These are phyloP conservation scores for Yamadazyma oceani DNA, from an alignment of 1,139 yeast genomes.

Conservation along the genomic window DNA sequence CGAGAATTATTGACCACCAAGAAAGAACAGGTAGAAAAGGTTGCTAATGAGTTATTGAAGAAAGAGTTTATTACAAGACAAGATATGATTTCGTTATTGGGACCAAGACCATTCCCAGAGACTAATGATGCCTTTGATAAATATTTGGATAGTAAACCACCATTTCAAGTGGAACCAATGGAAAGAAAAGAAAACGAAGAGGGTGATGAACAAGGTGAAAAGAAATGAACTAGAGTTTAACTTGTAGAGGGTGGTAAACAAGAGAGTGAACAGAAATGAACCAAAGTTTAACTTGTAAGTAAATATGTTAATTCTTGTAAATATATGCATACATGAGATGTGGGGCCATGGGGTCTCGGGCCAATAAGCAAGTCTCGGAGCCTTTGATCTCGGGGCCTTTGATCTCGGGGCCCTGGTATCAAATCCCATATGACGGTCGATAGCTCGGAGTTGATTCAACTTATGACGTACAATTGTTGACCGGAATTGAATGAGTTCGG, in stretches of 20 bases:
- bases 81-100: slow-evolving; percentile 84
- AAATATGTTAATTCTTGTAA: slow-evolving; percentile 1
- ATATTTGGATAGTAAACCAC: slow-evolving; percentile 53
- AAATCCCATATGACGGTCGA: too few relatives aligned
- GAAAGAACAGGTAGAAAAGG: slow-evolving; percentile 70
- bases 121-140: slow-evolving; percentile 92
- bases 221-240: too few relatives aligned
- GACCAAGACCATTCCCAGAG: slow-evolving; percentile 89
- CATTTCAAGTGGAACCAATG: slow-evolving; percentile 20
- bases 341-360: not conserved
- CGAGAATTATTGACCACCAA: slow-evolving; percentile 66
- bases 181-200: not conserved
- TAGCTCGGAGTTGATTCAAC: too few relatives aligned
- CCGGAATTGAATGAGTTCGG: too few relatives aligned
- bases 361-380: not conserved
- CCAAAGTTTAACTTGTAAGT: slow-evolving; percentile 2
- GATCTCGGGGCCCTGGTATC: too few relatives aligned
- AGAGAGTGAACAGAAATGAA: not conserved
- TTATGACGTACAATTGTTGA: too few relatives aligned
- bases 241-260: too few relatives aligned
- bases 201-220: too few relatives aligned
- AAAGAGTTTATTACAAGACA: slow-evolving; percentile 89
- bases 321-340: not conserved
- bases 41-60: slow-evolving; percentile 79
- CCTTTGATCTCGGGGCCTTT: not conserved